phyloP scores from a whole-genome alignment of 192 early-diverging fungal species.

The Umbelopsis sp. region DNA sequence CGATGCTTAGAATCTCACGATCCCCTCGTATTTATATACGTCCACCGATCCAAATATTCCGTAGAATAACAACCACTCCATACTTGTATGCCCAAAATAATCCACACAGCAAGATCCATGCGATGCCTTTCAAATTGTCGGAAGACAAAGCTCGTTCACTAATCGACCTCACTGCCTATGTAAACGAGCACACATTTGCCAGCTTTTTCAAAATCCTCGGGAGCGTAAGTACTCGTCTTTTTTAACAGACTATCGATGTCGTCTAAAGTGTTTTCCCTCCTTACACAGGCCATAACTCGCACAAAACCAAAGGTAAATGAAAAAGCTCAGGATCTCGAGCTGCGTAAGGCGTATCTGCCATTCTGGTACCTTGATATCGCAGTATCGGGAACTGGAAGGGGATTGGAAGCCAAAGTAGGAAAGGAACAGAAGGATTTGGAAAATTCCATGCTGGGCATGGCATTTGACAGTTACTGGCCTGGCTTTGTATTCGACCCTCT shows the following conservation, averaged over 20 bases:
- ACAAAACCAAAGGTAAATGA: slow-evolving; percentile 23
- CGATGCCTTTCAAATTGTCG: slow-evolving; percentile 34
- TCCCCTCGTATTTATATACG: background rate
- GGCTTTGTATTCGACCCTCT: slow-evolving; percentile 32
- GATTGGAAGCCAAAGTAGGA: background rate
- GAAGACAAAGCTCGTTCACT: slow-evolving; percentile 24
- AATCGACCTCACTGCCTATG: slow-evolving; percentile 25
- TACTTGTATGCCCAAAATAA: background rate
- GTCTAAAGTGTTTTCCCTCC: background rate
- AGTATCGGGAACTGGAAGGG: background rate
- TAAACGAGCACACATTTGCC: slow-evolving; percentile 24
- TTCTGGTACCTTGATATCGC: slow-evolving; percentile 39
- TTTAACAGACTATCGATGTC: background rate
- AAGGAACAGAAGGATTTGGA: background rate
- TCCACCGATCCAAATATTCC: background rate
- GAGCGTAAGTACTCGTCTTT: slow-evolving; percentile 12
- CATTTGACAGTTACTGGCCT: slow-evolving; percentile 34
- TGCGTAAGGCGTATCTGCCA: slow-evolving; percentile 34
- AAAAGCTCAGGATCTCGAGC: slow-evolving; percentile 16
- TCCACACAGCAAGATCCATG: slow-evolving; percentile 31
- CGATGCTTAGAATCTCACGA: background rate
- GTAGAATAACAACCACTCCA: background rate
- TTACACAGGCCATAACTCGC: slow-evolving; percentile 22
- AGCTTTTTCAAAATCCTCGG: slow-evolving; percentile 35
- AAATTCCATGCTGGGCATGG: slow-evolving; percentile 21